phyloP scores from a whole-genome alignment of 805 yeast genomes.

The Alloascoidea africana region DNA sequence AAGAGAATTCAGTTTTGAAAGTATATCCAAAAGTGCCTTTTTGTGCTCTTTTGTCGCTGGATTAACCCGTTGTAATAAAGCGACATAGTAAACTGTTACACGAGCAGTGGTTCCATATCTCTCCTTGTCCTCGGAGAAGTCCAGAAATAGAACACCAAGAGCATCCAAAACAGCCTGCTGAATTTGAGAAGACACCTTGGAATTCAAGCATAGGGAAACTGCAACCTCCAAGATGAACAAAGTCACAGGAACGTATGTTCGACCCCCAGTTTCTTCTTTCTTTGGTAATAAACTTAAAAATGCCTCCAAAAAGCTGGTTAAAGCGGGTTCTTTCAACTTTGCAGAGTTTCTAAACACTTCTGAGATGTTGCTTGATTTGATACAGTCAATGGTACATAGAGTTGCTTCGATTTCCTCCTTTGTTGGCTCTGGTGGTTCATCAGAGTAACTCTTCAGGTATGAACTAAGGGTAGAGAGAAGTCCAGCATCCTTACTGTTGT shows the following conservation, averaged over 20 bases:
- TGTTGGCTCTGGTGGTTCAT: slow-evolving; percentile 82
- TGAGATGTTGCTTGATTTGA: slow-evolving; percentile 50
- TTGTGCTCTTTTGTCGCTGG: neutral
- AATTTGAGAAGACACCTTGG: neutral
- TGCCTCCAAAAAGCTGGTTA: slow-evolving; percentile 16
- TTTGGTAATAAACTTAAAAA: slow-evolving; percentile 19
- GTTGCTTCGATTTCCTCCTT: slow-evolving; percentile 88
- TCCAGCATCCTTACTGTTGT: slow-evolving; percentile 58
- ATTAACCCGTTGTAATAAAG: neutral
- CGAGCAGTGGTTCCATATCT: neutral
- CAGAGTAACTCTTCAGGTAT: slow-evolving; percentile 74
- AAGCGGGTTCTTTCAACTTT: slow-evolving; percentile 17
- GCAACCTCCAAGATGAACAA: neutral
- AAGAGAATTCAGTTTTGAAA: neutral
- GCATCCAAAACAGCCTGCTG: neutral
- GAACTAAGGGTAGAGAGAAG: slow-evolving; percentile 86
- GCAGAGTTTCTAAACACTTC: slow-evolving; percentile 38
- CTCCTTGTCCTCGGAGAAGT: too few species aligned
- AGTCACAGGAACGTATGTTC: neutral
- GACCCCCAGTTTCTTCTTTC: neutral
- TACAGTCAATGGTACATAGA: slow-evolving; percentile 67
- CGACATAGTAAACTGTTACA: neutral
- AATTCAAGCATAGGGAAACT: slow-evolving; percentile 1
- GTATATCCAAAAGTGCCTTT: neutral
- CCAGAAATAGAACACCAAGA: too few species aligned